Conservation (phyloP, 768 basidiomycete species). For the Mycena epipterygia region DNA sequence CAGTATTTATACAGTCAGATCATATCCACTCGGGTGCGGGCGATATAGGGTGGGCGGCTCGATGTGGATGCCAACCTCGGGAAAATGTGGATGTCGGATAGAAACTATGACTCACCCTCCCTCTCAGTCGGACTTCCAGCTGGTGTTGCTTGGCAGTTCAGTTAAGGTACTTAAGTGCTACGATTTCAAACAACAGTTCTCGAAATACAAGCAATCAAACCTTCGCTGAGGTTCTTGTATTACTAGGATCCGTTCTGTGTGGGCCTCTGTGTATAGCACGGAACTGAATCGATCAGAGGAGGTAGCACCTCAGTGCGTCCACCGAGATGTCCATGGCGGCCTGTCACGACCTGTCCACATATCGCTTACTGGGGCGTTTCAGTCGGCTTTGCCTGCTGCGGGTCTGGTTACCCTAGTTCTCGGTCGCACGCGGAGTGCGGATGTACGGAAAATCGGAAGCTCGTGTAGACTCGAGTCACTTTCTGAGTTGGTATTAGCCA, state of each 20-base stretch:
- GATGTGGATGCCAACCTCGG: background rate
- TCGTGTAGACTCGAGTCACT: background rate
- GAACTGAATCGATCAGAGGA: no score
- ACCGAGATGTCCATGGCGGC: no score
- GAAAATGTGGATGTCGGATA: background rate
- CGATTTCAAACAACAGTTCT: background rate
- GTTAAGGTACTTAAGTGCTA: background rate
- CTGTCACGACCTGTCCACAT: background rate
- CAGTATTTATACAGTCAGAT: constrained; percentile 23
- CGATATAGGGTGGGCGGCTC: background rate
- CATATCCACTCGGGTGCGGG: background rate
- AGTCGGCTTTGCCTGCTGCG: background rate
- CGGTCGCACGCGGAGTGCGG: constrained; percentile 28
- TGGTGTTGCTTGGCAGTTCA: background rate
- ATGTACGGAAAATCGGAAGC: background rate
- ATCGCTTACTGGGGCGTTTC: background rate
- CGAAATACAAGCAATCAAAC: background rate
- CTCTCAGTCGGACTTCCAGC: background rate
- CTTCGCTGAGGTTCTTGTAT: no score
- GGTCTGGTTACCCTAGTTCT: background rate
- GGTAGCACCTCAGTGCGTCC: no score
- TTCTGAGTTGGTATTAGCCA: background rate
- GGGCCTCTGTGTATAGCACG: no score
- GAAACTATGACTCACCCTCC: background rate
- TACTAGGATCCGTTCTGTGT: no score